These are phyloP conservation scores for Postia placenta DNA, from an alignment of 768 basidiomycete species.

Conservation along the genomic window DNA sequence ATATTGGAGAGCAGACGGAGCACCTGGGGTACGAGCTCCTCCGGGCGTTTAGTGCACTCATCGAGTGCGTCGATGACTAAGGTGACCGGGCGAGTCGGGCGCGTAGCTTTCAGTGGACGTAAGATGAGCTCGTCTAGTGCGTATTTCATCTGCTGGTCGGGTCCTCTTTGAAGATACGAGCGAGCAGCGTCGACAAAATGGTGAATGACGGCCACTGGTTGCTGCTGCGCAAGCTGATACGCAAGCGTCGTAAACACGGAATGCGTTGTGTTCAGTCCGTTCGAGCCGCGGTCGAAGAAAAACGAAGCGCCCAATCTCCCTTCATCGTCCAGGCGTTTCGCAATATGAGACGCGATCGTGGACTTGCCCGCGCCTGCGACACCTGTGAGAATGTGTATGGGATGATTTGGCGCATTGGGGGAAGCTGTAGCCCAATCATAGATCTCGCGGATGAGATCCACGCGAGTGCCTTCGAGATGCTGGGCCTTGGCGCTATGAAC, in stretches of 20 bases:
- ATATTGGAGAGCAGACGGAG: background rate
- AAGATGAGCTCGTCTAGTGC: constrained; percentile 10
- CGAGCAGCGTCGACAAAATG: constrained; percentile 7
- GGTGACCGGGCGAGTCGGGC: constrained; percentile 8
- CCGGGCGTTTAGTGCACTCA: constrained; percentile 20
- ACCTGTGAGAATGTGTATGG: constrained; percentile 26
- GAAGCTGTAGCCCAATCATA: no score
- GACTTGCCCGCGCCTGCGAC: constrained; percentile 34
- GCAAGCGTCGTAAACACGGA: constrained; percentile 28
- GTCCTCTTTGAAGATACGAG: background rate
- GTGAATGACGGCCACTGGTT: constrained; percentile 3
- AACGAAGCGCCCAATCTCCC: constrained; percentile 27
- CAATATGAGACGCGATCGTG: constrained; percentile 29
- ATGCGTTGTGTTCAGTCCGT: constrained; percentile 14
- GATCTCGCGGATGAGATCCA: no score
- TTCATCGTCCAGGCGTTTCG: constrained; percentile 13
- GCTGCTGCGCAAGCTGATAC: constrained; percentile 20
- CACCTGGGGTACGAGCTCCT: background rate
- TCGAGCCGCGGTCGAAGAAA: constrained; percentile 23
- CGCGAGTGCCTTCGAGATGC: no score
- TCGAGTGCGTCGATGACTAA: constrained; percentile 33
- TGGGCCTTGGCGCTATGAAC: no score
- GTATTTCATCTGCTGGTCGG: background rate
- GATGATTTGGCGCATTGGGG: background rate
- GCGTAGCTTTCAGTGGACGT: constrained; percentile 2